A percentile compares a stretch with the other conserved stretches of the same genome.
phyloP scores from a whole-genome alignment of 148 eudicot species.

The Vaccinium darrowii region DNA sequence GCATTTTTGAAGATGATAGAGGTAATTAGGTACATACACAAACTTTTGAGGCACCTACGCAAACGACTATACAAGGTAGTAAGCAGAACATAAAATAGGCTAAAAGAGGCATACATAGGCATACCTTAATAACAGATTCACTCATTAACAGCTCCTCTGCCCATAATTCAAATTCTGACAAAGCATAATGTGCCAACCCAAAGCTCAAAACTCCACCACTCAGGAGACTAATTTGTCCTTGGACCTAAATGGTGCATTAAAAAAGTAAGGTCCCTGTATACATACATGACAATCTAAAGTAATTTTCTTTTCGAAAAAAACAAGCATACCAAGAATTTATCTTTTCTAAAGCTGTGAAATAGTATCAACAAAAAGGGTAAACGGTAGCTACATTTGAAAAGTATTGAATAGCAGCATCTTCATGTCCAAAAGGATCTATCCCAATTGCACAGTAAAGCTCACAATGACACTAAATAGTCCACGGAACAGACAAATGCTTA shows the following conservation, averaged over 20 bases:
- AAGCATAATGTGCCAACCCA: slow-evolving; percentile 78
- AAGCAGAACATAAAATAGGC: background rate
- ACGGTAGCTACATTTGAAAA: background rate
- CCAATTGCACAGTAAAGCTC: background rate
- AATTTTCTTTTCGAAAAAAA: background rate
- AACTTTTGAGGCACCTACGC: background rate
- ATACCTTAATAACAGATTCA: slow-evolving; percentile 84
- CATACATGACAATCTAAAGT: background rate
- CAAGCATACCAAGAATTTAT: background rate
- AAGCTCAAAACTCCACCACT: slow-evolving; percentile 82
- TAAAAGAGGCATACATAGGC: background rate
- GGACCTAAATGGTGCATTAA: slow-evolving; percentile 54
- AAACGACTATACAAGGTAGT: background rate
- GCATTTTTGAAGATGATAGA: background rate
- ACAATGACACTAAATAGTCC: background rate
- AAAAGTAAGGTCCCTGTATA: slow-evolving; percentile 11
- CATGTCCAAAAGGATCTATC: background rate
- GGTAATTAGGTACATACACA: background rate
- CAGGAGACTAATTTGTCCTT: slow-evolving; percentile 85
- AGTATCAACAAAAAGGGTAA: background rate
- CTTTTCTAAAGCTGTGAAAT: background rate
- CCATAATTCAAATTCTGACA: slow-evolving; percentile 88
- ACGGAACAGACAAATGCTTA: background rate
- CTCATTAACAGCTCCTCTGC: slow-evolving; percentile 99
- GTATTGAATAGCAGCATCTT: background rate